Percentiles rank a stretch among this genome's conserved stretches.
Evolutionary conservation across 306 rosid species (phyloP).

Genomic region (Trifolium repens): DNA sequence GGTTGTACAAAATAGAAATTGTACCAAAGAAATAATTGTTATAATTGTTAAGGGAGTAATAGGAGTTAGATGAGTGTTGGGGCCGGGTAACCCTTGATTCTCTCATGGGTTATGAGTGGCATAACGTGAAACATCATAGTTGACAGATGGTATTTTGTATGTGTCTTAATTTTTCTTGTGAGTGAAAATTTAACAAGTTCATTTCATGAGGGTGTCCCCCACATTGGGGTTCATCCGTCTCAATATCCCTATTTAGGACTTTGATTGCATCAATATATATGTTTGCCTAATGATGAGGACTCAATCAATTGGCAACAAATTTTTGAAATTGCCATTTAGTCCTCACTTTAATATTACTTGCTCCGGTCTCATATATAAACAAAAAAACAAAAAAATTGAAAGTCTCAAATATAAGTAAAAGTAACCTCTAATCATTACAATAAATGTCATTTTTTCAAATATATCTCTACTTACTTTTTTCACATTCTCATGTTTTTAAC

Average conservation of each 20-base stretch:
- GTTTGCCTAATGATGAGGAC: conserved; percentile 19
- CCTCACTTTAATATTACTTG: no score
- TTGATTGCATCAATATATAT: conserved; percentile 35
- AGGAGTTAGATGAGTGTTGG: conserved; percentile 40
- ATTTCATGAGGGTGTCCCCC: conserved; percentile 23
- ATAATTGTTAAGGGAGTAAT: conserved; percentile 18
- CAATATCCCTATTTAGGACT: conserved; percentile 32
- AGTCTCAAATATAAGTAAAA: no score
- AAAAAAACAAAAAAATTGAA: no score
- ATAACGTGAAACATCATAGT: conserved; percentile 75
- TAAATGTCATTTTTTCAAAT: no score
- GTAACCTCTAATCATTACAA: no score
- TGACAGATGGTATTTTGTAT: conserved; percentile 58
- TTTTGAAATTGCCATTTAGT: conserved; percentile 25
- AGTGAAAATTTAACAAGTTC: conserved; percentile 33
- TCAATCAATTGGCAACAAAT: neutral
- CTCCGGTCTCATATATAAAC: no score
- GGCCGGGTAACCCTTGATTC: conserved; percentile 43
- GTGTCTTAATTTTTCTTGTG: conserved; percentile 34
- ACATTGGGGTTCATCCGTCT: neutral
- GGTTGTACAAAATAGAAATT: neutral
- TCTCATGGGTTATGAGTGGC: conserved; percentile 79
- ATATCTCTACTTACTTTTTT: no score
- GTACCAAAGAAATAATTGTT: neutral
- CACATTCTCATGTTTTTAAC: no score